A percentile compares a stretch with the other conserved stretches of the same genome.
phyloP scores from a whole-genome alignment of 108 stramenopile species.

The Hondaea fermentalgiana region DNA sequence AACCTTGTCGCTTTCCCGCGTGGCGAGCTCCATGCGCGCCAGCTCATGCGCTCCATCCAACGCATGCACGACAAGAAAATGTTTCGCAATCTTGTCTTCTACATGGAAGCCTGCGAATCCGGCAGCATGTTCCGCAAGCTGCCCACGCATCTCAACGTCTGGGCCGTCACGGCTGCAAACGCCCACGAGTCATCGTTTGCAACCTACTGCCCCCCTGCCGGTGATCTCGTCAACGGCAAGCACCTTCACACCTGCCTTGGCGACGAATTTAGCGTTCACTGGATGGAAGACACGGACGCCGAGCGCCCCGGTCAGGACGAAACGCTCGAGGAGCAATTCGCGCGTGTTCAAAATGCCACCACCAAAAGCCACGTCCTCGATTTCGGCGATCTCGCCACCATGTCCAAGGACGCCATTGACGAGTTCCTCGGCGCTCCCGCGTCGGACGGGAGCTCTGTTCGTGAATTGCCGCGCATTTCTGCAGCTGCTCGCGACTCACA shows the following conservation, averaged over 20 bases:
- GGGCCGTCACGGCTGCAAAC: constrained; percentile 33
- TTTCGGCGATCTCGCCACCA: constrained; percentile 2
- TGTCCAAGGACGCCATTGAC: background rate
- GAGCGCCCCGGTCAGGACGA: constrained; percentile 21
- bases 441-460: background rate
- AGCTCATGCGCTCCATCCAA: constrained; percentile 21
- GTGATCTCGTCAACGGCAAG: constrained; percentile 20
- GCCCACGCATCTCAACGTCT: constrained; percentile 25
- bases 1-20: constrained; percentile 35
- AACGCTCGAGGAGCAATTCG: constrained; percentile 27
- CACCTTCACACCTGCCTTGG: constrained; percentile 31
- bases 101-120: constrained; percentile 41
- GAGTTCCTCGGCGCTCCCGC: background rate
- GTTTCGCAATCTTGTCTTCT: constrained; percentile 34
- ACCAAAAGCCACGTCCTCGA: constrained; percentile 30
- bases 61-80: constrained; percentile 26
- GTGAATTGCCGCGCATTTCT: background rate
- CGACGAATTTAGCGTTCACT: constrained; percentile 35
- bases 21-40: constrained; percentile 25
- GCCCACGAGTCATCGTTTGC: constrained; percentile 29
- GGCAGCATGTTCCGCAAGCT: constrained; percentile 35
- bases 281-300: constrained; percentile 35
- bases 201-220: constrained; percentile 27
- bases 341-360: constrained; percentile 18
- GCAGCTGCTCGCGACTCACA: background rate